phyloP scores from a whole-genome alignment of 768 basidiomycete species.

The Xerocomus spinulosus region DNA sequence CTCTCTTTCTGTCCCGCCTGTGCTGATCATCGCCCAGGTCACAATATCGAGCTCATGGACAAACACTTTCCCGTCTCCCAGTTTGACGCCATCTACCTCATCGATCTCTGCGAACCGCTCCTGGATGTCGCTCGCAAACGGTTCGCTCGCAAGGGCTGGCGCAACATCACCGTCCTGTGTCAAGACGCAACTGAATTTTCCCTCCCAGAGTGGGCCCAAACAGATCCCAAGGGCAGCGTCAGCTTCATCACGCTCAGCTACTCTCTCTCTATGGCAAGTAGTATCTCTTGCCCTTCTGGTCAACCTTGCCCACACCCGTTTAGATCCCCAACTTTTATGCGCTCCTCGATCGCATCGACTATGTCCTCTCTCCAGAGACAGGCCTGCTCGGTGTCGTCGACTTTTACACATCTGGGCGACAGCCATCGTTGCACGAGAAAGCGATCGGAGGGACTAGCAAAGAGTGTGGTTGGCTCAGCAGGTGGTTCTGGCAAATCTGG shows the following conservation, averaged over 20 bases:
- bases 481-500: constrained; percentile 80
- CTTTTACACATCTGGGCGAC: constrained; percentile 62
- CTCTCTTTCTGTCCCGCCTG: background rate
- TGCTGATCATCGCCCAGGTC: constrained; percentile 32
- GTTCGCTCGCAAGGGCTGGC: constrained; percentile 65
- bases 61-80: constrained; percentile 50
- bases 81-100: constrained; percentile 66
- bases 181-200: constrained; percentile 68
- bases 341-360: constrained; percentile 63
- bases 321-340: constrained; percentile 62
- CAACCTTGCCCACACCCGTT: background rate
- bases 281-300: too few relatives aligned
- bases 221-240: constrained; percentile 52
- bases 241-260: constrained; percentile 53
- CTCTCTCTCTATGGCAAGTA: constrained; percentile 49
- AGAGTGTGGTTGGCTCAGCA: constrained; percentile 58
- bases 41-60: constrained; percentile 74
- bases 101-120: constrained; percentile 70
- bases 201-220: constrained; percentile 53
- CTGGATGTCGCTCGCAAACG: constrained; percentile 67
- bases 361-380: constrained; percentile 53
- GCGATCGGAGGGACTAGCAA: constrained; percentile 61
- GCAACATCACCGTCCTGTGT: constrained; percentile 64
- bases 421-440: constrained; percentile 51
- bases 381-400: constrained; percentile 68